phyloP scores from a whole-genome alignment of 2,329 filamentous ascomycete genomes.

The Sporothrix schenckii region DNA sequence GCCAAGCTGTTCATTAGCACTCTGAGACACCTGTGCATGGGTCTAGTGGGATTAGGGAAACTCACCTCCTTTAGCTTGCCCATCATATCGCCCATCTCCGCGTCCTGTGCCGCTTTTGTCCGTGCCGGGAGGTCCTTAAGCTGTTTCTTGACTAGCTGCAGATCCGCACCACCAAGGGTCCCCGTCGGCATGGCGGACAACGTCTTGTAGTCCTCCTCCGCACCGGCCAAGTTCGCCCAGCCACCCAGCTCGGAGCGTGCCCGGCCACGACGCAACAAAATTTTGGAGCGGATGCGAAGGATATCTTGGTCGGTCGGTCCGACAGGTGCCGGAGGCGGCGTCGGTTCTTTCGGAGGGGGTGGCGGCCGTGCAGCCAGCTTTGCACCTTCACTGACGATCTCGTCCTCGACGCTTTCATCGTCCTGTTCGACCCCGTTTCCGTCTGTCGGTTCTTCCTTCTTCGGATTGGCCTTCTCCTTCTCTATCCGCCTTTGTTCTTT shows the following conservation, averaged over 20 bases:
- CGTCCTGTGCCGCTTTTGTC: slow-evolving; percentile 77
- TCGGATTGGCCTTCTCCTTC: slow-evolving; percentile 46
- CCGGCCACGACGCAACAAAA: slow-evolving; percentile 76
- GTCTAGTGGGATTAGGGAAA: not conserved
- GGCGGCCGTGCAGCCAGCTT: slow-evolving; percentile 49
- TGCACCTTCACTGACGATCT: slow-evolving; percentile 64
- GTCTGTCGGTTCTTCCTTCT: slow-evolving; percentile 47
- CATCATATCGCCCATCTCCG: slow-evolving; percentile 96
- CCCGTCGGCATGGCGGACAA: slow-evolving; percentile 49
- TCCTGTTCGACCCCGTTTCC: slow-evolving; percentile 58
- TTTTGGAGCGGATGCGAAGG: slow-evolving; percentile 76
- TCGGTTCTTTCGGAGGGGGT: slow-evolving; percentile 27
- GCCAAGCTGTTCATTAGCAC: slow-evolving; percentile 58
- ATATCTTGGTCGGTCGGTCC: slow-evolving; percentile 59
- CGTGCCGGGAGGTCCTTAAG: slow-evolving; percentile 66
- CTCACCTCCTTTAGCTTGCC: slow-evolving; percentile 76
- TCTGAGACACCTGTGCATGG: not conserved
- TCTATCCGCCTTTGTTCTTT: slow-evolving; percentile 54
- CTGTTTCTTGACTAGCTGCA: slow-evolving; percentile 67
- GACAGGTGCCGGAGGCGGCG: slow-evolving; percentile 30
- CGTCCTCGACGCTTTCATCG: slow-evolving; percentile 55
- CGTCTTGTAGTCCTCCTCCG: slow-evolving; percentile 76
- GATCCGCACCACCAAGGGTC: slow-evolving; percentile 67
- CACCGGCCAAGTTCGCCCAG: slow-evolving; percentile 79
- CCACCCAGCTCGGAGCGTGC: slow-evolving; percentile 71